Percentiles rank a stretch among this genome's conserved stretches.
Evolutionary conservation across 345 rosid species (phyloP).

Genomic region (Heritiera littoralis): DNA sequence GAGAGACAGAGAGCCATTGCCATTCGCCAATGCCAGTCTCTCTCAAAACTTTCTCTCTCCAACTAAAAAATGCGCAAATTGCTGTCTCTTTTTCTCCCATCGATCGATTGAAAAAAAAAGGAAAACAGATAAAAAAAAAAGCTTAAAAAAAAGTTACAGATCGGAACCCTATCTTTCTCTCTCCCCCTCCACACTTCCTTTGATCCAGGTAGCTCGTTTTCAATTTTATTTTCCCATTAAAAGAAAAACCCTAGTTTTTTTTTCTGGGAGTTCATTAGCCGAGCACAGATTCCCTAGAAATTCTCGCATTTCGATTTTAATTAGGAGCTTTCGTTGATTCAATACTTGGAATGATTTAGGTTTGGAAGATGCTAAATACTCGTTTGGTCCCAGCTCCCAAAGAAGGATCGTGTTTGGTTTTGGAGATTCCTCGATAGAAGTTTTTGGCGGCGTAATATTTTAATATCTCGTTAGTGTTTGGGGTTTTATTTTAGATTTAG

Average conservation of each 20-base stretch:
- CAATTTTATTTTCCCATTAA: slow-evolving; percentile 6
- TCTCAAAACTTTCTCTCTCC: slow-evolving; percentile 20
- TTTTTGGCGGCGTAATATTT: background rate
- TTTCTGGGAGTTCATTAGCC: slow-evolving; percentile 10
- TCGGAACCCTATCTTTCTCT: slow-evolving; percentile 35
- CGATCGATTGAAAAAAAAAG: slow-evolving; percentile 31
- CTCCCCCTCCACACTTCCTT: background rate
- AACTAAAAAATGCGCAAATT: background rate
- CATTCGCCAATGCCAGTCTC: slow-evolving; percentile 11
- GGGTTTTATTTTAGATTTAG: slow-evolving; percentile 13
- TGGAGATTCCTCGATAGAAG: background rate
- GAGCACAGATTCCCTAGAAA: slow-evolving; percentile 33
- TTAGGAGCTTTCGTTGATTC: background rate
- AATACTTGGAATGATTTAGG: slow-evolving; percentile 3
- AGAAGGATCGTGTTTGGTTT: slow-evolving; percentile 13
- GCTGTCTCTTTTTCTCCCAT: slow-evolving; percentile 26
- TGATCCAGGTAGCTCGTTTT: slow-evolving; percentile 16
- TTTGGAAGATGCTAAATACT: slow-evolving; percentile 6
- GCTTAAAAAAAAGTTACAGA: slow-evolving; percentile 11
- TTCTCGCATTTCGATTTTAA: background rate
- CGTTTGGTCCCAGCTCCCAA: slow-evolving; percentile 10
- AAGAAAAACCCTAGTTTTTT: slow-evolving; percentile 36
- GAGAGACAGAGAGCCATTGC: slow-evolving; percentile 7
- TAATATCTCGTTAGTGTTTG: background rate
- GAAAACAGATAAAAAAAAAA: background rate